phyloP scores from a whole-genome alignment of 2,329 filamentous ascomycete genomes.

The Pestalotiopsis fici region DNA sequence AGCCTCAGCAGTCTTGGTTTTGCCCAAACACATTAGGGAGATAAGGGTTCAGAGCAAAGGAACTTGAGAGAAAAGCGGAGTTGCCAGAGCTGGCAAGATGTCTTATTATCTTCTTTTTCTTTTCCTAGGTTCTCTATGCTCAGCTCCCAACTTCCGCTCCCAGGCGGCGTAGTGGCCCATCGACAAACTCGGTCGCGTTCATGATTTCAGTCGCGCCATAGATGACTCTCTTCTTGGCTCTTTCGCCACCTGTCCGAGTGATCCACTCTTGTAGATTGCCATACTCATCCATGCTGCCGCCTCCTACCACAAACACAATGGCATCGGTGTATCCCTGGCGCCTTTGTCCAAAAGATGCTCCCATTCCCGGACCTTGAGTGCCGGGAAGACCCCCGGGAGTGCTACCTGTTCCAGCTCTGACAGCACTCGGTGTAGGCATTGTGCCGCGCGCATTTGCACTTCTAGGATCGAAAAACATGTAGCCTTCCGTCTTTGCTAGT shows the following conservation, averaged over 20 bases:
- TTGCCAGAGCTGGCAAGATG: too few relatives aligned
- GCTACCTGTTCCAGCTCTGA: constrained; percentile 44
- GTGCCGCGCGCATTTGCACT: constrained; percentile 91
- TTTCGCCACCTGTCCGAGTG: constrained; percentile 68
- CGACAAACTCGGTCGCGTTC: constrained; percentile 68
- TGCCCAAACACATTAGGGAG: too few relatives aligned
- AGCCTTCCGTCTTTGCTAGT: constrained; percentile 94
- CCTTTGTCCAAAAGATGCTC: constrained; percentile 86
- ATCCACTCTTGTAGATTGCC: constrained; percentile 98
- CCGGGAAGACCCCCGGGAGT: constrained; percentile 41
- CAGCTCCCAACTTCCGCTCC: constrained; percentile 55
- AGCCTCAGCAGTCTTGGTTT: too few relatives aligned
- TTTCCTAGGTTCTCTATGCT: not conserved
- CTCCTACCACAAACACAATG: constrained; percentile 92
- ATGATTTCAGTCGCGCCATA: constrained; percentile 91
- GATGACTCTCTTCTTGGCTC: constrained; percentile 77
- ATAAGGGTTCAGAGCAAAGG: too few relatives aligned
- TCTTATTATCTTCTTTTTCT: too few relatives aligned
- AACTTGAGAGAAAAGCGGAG: too few relatives aligned
- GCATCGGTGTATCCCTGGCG: constrained; percentile 88
- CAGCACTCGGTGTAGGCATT: constrained; percentile 76
- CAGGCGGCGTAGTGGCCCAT: constrained; percentile 62
- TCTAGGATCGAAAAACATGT: constrained; percentile 95
- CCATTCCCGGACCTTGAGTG: constrained; percentile 59
- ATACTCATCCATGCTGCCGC: constrained; percentile 98